phyloP scores from a whole-genome alignment of 2,329 filamentous ascomycete species.

The Coniosporium tulheliwenetii region DNA sequence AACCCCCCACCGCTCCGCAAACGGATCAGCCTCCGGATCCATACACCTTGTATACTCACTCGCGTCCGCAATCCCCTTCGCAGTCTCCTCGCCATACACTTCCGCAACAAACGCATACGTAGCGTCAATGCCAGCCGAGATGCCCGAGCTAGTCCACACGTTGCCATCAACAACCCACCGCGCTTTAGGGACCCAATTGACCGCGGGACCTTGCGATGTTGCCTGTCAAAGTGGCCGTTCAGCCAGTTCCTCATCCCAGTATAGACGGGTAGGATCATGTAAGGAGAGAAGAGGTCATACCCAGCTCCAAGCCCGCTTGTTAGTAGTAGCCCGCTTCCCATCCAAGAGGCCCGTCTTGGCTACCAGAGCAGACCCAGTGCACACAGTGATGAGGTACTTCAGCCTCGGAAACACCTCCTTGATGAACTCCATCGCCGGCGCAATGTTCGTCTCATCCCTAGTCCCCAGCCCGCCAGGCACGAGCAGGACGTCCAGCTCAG shows the following conservation, averaged over 20 bases:
- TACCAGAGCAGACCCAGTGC: slow-evolving; percentile 46
- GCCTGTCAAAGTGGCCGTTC: no score
- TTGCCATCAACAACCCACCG: slow-evolving; percentile 52
- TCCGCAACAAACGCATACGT: slow-evolving; percentile 40
- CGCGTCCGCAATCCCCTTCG: slow-evolving; percentile 26
- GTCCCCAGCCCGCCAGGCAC: slow-evolving; percentile 46
- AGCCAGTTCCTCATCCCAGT: no score
- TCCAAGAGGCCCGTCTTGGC: slow-evolving; percentile 46
- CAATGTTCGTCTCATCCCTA: slow-evolving; percentile 12
- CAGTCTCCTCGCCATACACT: slow-evolving; percentile 37
- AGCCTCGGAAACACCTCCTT: slow-evolving; percentile 28
- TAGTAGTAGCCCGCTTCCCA: slow-evolving; percentile 46
- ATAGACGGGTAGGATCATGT: slow-evolving; percentile 26
- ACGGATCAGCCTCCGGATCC: not conserved
- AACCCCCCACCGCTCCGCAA: not conserved
- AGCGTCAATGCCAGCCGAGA: slow-evolving; percentile 47
- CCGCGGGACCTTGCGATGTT: slow-evolving; percentile 26
- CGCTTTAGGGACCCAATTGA: slow-evolving; percentile 45
- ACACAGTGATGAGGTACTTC: slow-evolving; percentile 46
- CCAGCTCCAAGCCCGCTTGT: slow-evolving; percentile 37
- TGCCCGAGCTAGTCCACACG: slow-evolving; percentile 49
- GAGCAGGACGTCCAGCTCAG: slow-evolving; percentile 44
- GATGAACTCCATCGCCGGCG: slow-evolving; percentile 27
- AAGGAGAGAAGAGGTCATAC: no score
- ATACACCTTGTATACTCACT: not conserved